phyloP scores from a whole-genome alignment of 106 monocot genomes.

The Alisma plantagoaquatica region DNA sequence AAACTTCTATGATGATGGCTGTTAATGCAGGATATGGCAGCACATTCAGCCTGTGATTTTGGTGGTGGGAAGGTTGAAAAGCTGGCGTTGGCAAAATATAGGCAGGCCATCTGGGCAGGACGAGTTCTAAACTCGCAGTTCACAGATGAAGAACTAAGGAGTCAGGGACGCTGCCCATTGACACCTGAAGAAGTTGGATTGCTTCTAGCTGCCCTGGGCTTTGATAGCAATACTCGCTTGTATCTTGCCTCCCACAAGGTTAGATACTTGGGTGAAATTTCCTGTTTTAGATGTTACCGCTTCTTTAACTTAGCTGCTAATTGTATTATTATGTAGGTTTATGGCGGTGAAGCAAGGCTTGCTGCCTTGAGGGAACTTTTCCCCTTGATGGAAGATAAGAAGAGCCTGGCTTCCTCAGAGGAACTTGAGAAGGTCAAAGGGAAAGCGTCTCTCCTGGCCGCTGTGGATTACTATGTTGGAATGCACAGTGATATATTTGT shows the following conservation, averaged over 20 bases:
- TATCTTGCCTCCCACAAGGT: slow-evolving; percentile 98
- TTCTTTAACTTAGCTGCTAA: background rate
- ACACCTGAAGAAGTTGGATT: slow-evolving; percentile 89
- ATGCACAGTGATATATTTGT: slow-evolving; percentile 77
- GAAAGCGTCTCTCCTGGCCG: slow-evolving; percentile 83
- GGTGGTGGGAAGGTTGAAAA: slow-evolving; percentile 83
- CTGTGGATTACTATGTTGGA: slow-evolving; percentile 83
- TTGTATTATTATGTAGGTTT: slow-evolving; percentile 33
- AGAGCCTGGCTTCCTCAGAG: slow-evolving; percentile 61
- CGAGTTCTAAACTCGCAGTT: slow-evolving; percentile 77
- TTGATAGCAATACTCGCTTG: slow-evolving; percentile 62
- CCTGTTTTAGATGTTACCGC: background rate
- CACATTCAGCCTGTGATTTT: slow-evolving; percentile 85
- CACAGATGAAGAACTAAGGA: slow-evolving; percentile 73
- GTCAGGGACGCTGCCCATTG: slow-evolving; percentile 66
- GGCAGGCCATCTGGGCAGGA: slow-evolving; percentile 88
- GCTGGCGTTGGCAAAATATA: slow-evolving; percentile 74
- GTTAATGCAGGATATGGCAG: no score
- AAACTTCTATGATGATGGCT: no score
- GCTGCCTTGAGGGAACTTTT: slow-evolving; percentile 69
- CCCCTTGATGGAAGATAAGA: slow-evolving; percentile 86
- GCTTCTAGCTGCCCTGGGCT: slow-evolving; percentile 71
- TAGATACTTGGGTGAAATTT: background rate
- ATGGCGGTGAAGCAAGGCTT: slow-evolving; percentile 79
- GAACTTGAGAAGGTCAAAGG: slow-evolving; percentile 69